Conservation (phyloP, 305 asterid genomes). For the Solanum hybrid region DNA sequence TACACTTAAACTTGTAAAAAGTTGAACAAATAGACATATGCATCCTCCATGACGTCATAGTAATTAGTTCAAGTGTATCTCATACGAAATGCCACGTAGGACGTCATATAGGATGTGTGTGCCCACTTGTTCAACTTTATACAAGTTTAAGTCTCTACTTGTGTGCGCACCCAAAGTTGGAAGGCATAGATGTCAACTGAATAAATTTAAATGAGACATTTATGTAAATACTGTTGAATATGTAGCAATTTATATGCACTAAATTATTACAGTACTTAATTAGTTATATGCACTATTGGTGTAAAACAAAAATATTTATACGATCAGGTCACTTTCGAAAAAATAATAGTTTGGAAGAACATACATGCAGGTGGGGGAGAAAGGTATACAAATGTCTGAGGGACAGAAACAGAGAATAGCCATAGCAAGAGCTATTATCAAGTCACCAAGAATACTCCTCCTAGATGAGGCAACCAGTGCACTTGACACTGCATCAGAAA, state of each 20-base stretch:
- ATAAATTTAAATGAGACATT: too few relatives aligned
- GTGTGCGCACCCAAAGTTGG: not conserved
- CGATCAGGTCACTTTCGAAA: not conserved
- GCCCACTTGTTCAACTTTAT: too few relatives aligned
- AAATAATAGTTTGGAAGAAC: not conserved
- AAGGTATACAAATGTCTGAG: conserved; percentile 86
- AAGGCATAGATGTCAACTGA: not conserved
- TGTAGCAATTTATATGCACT: too few relatives aligned
- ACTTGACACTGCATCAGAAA: conserved; percentile 73
- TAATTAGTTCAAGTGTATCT: not conserved
- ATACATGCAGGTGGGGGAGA: conserved; percentile 70
- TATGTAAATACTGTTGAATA: too few relatives aligned
- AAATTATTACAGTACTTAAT: too few relatives aligned
- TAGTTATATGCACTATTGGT: not conserved
- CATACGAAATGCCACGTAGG: not conserved
- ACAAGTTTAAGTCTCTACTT: too few relatives aligned
- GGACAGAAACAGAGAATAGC: conserved; percentile 96
- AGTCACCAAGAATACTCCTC: conserved; percentile 62
- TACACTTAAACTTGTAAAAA: not conserved
- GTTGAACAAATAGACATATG: too few relatives aligned
- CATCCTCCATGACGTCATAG: not conserved
- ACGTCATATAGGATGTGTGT: not conserved
- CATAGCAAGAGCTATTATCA: conserved; percentile 75
- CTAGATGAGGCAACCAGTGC: conserved; percentile 98
- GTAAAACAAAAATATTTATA: not conserved